Conservation (phyloP, 257 asterid genomes). For the Anisodus tanguticus region DNA sequence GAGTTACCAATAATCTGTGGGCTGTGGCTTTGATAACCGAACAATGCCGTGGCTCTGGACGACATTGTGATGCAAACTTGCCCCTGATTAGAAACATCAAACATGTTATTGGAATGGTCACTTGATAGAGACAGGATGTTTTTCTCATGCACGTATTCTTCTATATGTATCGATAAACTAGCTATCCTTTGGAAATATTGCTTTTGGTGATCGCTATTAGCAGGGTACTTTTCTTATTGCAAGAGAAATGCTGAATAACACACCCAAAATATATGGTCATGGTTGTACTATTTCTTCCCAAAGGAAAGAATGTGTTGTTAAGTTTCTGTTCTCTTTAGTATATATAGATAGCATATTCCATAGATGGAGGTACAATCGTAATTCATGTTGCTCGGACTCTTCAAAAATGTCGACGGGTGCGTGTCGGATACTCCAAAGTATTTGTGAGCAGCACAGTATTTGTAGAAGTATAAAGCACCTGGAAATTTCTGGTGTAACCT, state of each 20-base stretch:
- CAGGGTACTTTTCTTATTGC: not conserved
- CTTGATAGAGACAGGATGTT: not conserved
- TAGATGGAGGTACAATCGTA: not conserved
- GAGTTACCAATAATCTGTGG: not conserved
- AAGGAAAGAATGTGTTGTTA: not conserved
- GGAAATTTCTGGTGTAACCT: not conserved
- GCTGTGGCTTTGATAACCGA: not conserved
- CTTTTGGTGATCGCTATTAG: not conserved
- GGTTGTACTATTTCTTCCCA: constrained; percentile 11
- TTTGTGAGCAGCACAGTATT: not conserved
- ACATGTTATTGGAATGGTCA: not conserved
- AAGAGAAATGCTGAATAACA: not conserved
- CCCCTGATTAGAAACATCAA: constrained; percentile 7
- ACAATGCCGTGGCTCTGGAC: not conserved
- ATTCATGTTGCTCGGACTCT: too few relatives aligned
- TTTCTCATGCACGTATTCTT: not conserved
- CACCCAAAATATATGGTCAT: not conserved
- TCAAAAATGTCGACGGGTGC: too few relatives aligned
- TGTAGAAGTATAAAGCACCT: not conserved
- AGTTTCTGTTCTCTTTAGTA: not conserved
- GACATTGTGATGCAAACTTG: not conserved
- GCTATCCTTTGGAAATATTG: not conserved
- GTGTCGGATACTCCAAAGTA: too few relatives aligned
- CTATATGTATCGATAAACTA: not conserved
- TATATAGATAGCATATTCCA: not conserved